Evolutionary conservation across 2,329 filamentous ascomycete genomes (phyloP).

Genomic region (Drechslerella dactyloides): DNA sequence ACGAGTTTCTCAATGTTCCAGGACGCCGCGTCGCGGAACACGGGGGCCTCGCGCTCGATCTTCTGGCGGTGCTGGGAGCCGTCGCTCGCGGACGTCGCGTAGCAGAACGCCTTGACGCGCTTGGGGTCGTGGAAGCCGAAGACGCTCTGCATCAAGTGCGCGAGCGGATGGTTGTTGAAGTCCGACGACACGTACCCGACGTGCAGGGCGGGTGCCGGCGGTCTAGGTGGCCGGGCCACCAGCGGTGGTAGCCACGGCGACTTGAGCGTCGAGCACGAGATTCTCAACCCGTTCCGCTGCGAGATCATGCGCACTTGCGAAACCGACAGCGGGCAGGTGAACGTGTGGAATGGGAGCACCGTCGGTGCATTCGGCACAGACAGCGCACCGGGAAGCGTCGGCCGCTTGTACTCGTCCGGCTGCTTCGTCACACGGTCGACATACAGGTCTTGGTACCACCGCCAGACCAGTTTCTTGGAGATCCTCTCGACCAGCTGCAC

Average conservation of each 20-base stretch:
- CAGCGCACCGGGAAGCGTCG: slow-evolving; percentile 74
- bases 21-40: slow-evolving; percentile 84
- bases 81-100: slow-evolving; percentile 91
- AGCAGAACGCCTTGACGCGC: slow-evolving; percentile 85
- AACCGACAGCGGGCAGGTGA: slow-evolving; percentile 89
- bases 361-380: slow-evolving; percentile 87
- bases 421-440: slow-evolving; percentile 67
- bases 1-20: slow-evolving; percentile 87
- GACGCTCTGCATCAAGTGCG: slow-evolving; percentile 97
- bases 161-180: slow-evolving; percentile 97
- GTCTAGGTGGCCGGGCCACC: slow-evolving; percentile 83
- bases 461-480: slow-evolving; percentile 76
- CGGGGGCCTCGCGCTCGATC: slow-evolving; percentile 88
- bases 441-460: slow-evolving; percentile 86
- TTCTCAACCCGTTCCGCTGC: slow-evolving; percentile 89
- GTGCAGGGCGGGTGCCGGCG: slow-evolving; percentile 81
- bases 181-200: slow-evolving; percentile 97
- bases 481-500: slow-evolving; percentile 84
- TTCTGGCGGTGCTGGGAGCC: slow-evolving; percentile 86
- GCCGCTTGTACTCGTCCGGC: slow-evolving; percentile 70
- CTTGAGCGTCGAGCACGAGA: slow-evolving; percentile 86
- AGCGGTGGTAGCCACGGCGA: slow-evolving; percentile 82
- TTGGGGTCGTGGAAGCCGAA: slow-evolving; percentile 83
- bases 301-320: slow-evolving; percentile 93
- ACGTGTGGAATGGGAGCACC: slow-evolving; percentile 95